Evolutionary conservation across 768 basidiomycete species (phyloP), one percentile per base, ranked within the genome.

Genomic region (Dioszegia crocea): DNA sequence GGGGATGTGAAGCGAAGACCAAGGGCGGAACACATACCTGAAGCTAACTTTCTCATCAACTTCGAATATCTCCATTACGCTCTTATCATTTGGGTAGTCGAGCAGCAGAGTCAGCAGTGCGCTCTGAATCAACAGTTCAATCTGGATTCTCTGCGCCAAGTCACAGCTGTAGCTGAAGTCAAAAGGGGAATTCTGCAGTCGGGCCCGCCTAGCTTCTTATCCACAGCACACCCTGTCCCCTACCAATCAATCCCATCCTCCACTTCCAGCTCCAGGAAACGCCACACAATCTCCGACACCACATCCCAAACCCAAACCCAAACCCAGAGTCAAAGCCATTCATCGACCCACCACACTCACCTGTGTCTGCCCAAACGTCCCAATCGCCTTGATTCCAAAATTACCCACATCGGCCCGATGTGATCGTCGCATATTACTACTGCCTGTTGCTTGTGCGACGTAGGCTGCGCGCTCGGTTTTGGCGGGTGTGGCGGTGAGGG

Each of bases 41-140:
- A 51, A 52, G 8, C 17, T 81, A 30, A 91, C 82, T 6, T 79
- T 78, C 33, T 81, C 79, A 11, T 76, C 79, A 74, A 93, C 97
- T 60, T 94, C 89, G 67, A 96, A 91, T 0, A 85, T 84, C 76
- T 96, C 91, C 29, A 97, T 81, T 0, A 98, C 88, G 49, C 96
- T 91, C 47, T 83, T 82, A 69, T 94, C 91, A 66, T 89, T 91
- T 2, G 91, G 91, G 62, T 93, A 98, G 77, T 99, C 93, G 86
- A 97, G 89, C 91, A 93, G 67, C 29, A 43, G 16, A 4, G 36
- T 41, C 26, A 27, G 17, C 39, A 41, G 38, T 12, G n/a, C 12
- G 9, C 27, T 31, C 29, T 50, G 11, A 3, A 3, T 4, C 9
- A 16, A 24, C 31, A 30, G 9, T 17, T 17, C 36, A 38, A 9